Conservation (phyloP, 768 basidiomycete species). For the Hygrocybe coccinea region DNA sequence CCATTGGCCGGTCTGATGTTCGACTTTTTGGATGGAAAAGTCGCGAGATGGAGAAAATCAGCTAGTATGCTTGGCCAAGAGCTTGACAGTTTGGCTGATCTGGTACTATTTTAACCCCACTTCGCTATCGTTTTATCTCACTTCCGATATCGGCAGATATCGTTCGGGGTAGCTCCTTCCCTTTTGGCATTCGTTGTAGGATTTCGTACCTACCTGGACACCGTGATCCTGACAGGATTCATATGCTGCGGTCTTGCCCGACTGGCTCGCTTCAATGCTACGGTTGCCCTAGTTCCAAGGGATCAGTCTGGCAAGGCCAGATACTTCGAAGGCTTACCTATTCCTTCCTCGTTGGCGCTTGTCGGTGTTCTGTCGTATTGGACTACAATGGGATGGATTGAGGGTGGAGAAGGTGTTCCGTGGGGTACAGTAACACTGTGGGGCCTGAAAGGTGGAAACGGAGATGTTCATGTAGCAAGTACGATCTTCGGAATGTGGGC, state of each 20-base stretch:
- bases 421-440: constrained; percentile 69
- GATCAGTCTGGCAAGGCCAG: constrained; percentile 79
- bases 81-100: constrained; percentile 92
- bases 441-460: constrained; percentile 64
- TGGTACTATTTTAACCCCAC: constrained; percentile 49
- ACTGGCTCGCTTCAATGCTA: constrained; percentile 97
- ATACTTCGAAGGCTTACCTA: constrained; percentile 97
- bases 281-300: constrained; percentile 90
- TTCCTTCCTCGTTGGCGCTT: constrained; percentile 81
- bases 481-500: constrained; percentile 84
- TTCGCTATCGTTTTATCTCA: constrained; percentile 4
- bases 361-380: constrained; percentile 78
- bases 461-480: constrained; percentile 80
- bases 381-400: constrained; percentile 81
- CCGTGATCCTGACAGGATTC: constrained; percentile 78
- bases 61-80: constrained; percentile 96
- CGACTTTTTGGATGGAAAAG: constrained; percentile 96
- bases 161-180: constrained; percentile 97
- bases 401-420: constrained; percentile 69
- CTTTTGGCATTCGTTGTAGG: constrained; percentile 87
- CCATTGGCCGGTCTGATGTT: constrained; percentile 95
- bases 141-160: constrained; percentile 55
- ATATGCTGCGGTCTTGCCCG: constrained; percentile 96
- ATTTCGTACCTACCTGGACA: constrained; percentile 87
- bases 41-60: constrained; percentile 95